A percentile compares a stretch with the other conserved stretches of the same genome.
These are phyloP conservation scores for Neoboletus subvelutipes DNA, from an alignment of 768 basidiomycete genomes.

Conservation along the genomic window DNA sequence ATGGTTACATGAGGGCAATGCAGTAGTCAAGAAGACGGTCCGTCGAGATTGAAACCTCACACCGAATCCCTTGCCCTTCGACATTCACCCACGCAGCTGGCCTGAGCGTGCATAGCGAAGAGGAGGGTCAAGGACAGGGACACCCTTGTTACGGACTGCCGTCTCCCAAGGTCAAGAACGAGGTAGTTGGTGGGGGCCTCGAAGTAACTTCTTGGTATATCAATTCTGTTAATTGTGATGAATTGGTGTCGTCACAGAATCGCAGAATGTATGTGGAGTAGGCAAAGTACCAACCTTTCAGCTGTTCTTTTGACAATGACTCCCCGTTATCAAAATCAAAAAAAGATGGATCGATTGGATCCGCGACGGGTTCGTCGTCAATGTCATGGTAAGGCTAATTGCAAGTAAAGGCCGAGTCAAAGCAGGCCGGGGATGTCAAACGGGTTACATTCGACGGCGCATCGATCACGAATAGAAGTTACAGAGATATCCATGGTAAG, in stretches of 20 bases:
- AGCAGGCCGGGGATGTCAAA: not conserved
- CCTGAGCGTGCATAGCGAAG: not conserved
- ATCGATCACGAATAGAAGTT: not conserved
- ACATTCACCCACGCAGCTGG: not conserved
- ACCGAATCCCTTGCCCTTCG: not conserved
- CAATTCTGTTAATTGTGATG: slow-evolving; percentile 27
- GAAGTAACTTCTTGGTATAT: slow-evolving; percentile 53
- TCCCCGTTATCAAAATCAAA: slow-evolving; percentile 80
- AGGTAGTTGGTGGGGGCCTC: slow-evolving; percentile 11
- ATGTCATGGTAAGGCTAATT: slow-evolving; percentile 82
- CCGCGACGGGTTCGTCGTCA: slow-evolving; percentile 83
- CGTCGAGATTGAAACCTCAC: not conserved
- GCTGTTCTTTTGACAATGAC: slow-evolving; percentile 59
- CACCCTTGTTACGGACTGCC: slow-evolving; percentile 5
- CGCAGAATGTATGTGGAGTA: not conserved
- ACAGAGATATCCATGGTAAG: not conserved
- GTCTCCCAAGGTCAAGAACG: slow-evolving; percentile 20
- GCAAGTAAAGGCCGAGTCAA: not conserved
- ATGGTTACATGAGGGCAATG: not conserved
- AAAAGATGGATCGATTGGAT: slow-evolving; percentile 71
- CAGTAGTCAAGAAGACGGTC: not conserved
- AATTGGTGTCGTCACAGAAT: not conserved
- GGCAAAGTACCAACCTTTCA: slow-evolving; percentile 52
- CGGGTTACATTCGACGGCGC: not conserved
- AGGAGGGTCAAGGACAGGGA: not conserved